Percentiles rank a stretch among this genome's conserved stretches.
phyloP scores from a whole-genome alignment of 257 asterid species.

The Rubia yunnanensis region DNA sequence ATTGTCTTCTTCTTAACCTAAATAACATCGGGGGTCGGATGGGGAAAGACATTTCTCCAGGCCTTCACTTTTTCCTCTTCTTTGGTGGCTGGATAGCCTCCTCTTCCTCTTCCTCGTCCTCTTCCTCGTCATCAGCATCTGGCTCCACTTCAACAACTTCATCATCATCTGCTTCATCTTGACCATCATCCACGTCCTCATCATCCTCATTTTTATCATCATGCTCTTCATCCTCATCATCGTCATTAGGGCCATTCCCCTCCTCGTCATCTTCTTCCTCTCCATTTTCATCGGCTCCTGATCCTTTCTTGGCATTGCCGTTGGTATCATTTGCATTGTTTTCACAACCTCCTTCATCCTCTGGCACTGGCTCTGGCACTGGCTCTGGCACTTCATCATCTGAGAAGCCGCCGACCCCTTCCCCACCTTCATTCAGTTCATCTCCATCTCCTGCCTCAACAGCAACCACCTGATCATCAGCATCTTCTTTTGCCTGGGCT shows the following conservation, averaged over 20 bases:
- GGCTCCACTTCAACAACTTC: conserved; percentile 26
- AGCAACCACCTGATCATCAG: conserved; percentile 26
- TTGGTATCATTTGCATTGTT: conserved; percentile 33
- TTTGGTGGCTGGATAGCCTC: conserved; percentile 72
- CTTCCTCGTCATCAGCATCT: conserved; percentile 35
- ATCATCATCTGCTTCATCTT: conserved; percentile 7
- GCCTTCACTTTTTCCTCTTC: conserved; percentile 72
- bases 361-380: conserved; percentile 26
- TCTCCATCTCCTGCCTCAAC: conserved; percentile 37
- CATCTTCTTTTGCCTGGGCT: conserved; percentile 16
- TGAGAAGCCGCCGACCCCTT: conserved; percentile 17
- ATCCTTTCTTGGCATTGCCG: conserved; percentile 30
- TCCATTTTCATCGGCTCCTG: conserved; percentile 16
- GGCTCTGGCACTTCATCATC: conserved; percentile 31
- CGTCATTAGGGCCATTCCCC: conserved; percentile 10
- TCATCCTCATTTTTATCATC: conserved; percentile 18
- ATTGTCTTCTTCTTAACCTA: conserved; percentile 2
- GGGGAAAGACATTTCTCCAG: background rate
- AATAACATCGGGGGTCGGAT: conserved; percentile 15
- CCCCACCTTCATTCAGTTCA: conserved; percentile 18
- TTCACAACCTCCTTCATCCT: conserved; percentile 30
- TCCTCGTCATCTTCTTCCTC: conserved; percentile 31
- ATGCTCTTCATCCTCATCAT: conserved; percentile 11
- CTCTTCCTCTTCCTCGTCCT: conserved; percentile 35
- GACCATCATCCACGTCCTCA: conserved; percentile 15